Evolutionary conservation across 108 stramenopile species (phyloP).

Genomic region (Ochromonas danica): DNA sequence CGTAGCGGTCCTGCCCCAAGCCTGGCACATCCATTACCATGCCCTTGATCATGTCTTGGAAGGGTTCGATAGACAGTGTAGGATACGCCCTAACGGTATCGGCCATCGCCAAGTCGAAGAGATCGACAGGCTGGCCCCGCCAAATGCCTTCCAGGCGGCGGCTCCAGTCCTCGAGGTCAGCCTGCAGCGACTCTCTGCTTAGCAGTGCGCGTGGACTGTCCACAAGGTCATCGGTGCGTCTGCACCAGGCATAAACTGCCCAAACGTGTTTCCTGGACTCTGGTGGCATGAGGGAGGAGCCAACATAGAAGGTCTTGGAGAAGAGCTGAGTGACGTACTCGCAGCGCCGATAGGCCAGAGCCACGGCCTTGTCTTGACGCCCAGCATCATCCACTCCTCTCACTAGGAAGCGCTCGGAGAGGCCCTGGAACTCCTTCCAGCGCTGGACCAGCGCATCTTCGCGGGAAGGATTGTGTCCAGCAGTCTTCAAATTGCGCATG

Average conservation of each 20-base stretch:
- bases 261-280: slow-evolving; percentile 73
- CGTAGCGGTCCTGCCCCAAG: slow-evolving; percentile 83
- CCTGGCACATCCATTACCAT: slow-evolving; percentile 95
- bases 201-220: slow-evolving; percentile 80
- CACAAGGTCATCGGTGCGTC: slow-evolving; percentile 94
- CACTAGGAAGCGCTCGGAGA: not conserved
- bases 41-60: slow-evolving; percentile 89
- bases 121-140: slow-evolving; percentile 76
- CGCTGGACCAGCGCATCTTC: too few species aligned
- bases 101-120: slow-evolving; percentile 81
- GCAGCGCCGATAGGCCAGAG: slow-evolving; percentile 80
- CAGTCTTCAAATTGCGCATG: too few species aligned
- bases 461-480: too few species aligned
- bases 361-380: slow-evolving; percentile 35
- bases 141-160: slow-evolving; percentile 58
- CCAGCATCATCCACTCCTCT: not conserved
- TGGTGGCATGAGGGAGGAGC: slow-evolving; percentile 74
- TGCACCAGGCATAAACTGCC: slow-evolving; percentile 97
- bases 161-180: slow-evolving; percentile 76
- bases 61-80: slow-evolving; percentile 75
- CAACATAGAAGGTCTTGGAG: slow-evolving; percentile 93
- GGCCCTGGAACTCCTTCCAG: not conserved
- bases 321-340: slow-evolving; percentile 91
- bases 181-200: slow-evolving; percentile 58
- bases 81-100: slow-evolving; percentile 83